phyloP scores from a whole-genome alignment of 208 protist species.

The Phytomonas francai region DNA sequence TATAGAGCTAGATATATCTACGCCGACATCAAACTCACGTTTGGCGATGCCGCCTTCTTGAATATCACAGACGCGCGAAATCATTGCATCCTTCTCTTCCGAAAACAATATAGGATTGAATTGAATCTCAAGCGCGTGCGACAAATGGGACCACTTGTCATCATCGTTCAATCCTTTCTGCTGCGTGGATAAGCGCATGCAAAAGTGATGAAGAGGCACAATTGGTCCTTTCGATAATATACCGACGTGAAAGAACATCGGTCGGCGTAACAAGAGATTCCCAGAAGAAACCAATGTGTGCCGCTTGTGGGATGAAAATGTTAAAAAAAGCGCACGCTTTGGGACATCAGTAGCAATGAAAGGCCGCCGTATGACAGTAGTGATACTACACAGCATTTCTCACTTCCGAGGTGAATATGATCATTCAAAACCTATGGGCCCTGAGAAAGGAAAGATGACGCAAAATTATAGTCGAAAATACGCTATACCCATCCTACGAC shows the following conservation, averaged over 20 bases:
- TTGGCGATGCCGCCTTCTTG: background rate
- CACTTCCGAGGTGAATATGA: background rate
- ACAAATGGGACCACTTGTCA: background rate
- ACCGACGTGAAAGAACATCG: background rate
- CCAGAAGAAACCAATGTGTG: background rate
- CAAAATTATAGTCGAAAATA: background rate
- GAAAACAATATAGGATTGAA: background rate
- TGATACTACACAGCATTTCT: background rate
- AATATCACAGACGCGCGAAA: background rate
- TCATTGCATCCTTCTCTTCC: background rate
- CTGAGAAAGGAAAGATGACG: background rate
- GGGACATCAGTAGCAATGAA: background rate
- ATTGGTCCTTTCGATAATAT: background rate
- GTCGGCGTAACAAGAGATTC: background rate
- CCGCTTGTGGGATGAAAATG: background rate
- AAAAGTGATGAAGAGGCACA: background rate
- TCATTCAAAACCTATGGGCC: background rate
- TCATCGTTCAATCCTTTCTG: background rate
- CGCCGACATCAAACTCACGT: background rate
- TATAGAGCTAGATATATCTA: background rate
- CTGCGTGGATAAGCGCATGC: background rate
- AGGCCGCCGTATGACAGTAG: background rate
- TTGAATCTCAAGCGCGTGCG: background rate
- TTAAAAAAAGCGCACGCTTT: background rate
- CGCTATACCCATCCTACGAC: background rate